A percentile compares a stretch with the other conserved stretches of the same genome.
Conservation (phyloP, 2,329 filamentous ascomycete genomes). For the Cladophialophora yegresii region DNA sequence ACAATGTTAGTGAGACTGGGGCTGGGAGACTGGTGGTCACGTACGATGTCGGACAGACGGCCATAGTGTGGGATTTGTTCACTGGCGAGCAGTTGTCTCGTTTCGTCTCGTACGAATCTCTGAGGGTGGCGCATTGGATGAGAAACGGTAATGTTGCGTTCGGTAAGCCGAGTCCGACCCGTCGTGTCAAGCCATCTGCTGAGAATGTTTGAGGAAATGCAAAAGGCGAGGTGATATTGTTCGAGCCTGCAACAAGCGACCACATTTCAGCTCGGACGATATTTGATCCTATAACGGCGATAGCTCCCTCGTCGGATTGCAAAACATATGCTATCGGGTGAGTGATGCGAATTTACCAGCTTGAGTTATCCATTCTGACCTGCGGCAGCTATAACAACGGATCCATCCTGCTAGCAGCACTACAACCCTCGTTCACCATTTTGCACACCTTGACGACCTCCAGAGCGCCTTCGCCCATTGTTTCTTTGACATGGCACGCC, state of each 20-base stretch:
- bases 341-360: not conserved
- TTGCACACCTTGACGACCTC: slow-evolving; percentile 87
- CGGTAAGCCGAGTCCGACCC: slow-evolving; percentile 63
- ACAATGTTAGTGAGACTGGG: slow-evolving; percentile 85
- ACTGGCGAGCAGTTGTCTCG: slow-evolving; percentile 86
- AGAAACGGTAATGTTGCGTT: slow-evolving; percentile 94
- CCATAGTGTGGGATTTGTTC: slow-evolving; percentile 95
- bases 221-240: slow-evolving; percentile 90
- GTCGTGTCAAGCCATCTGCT: slow-evolving; percentile 13
- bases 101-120: slow-evolving; percentile 87
- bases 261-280: slow-evolving; percentile 89
- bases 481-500: slow-evolving; percentile 89
- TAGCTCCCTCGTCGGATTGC: slow-evolving; percentile 87
- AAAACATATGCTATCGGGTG: slow-evolving; percentile 95
- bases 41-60: slow-evolving; percentile 86
- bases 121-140: slow-evolving; percentile 91
- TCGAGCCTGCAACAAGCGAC: slow-evolving; percentile 89
- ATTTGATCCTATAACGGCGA: slow-evolving; percentile 89
- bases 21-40: slow-evolving; percentile 85
- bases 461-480: slow-evolving; percentile 80
- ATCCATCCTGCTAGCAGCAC: slow-evolving; percentile 82
- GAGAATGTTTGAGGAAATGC: slow-evolving; percentile 68
- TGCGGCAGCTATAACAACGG: slow-evolving; percentile 82
- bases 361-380: slow-evolving; percentile 27
- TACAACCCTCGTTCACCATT: slow-evolving; percentile 91